Conservation (phyloP, 2,329 filamentous ascomycete species). For the Phialophora expanda region DNA sequence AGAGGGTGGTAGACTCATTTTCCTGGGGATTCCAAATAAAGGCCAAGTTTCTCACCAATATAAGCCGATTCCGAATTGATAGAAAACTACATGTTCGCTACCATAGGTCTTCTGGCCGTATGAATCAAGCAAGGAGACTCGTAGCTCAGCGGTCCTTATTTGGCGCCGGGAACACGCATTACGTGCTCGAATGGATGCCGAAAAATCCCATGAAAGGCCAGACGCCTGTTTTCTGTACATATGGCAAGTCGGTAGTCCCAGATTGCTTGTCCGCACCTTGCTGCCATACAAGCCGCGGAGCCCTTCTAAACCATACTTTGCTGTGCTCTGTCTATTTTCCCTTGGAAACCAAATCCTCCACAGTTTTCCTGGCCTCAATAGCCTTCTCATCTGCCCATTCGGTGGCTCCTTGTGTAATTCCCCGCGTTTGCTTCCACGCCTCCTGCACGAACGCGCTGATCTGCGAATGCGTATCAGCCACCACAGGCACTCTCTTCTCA, state of each 20-base stretch:
- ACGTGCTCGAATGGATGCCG: neutral
- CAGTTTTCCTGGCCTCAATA: slow-evolving; percentile 33
- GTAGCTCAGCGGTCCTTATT: neutral
- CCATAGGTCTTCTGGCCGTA: neutral
- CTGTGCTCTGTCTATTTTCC: slow-evolving; percentile 33
- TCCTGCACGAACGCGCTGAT: slow-evolving; percentile 71
- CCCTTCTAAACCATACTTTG: neutral
- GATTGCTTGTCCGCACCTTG: neutral
- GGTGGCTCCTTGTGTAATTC: slow-evolving; percentile 23
- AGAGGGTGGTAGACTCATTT: neutral
- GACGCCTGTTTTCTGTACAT: neutral
- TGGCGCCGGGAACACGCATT: neutral
- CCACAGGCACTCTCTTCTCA: slow-evolving; percentile 82
- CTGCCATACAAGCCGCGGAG: no score
- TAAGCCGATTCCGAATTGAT: no score
- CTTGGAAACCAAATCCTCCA: slow-evolving; percentile 37
- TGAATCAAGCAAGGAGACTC: neutral
- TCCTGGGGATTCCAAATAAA: neutral
- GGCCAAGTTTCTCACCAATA: neutral
- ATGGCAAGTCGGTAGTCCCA: neutral
- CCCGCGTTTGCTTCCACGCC: slow-evolving; percentile 57
- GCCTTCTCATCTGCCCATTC: slow-evolving; percentile 38
- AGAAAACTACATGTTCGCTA: neutral
- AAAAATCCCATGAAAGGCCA: neutral
- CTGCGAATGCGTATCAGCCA: slow-evolving; percentile 80